Percentiles rank a stretch among this genome's conserved stretches.
These are phyloP conservation scores for Aureobasidium sp. DNA, from an alignment of 2,329 filamentous ascomycete genomes.

Conservation along the genomic window DNA sequence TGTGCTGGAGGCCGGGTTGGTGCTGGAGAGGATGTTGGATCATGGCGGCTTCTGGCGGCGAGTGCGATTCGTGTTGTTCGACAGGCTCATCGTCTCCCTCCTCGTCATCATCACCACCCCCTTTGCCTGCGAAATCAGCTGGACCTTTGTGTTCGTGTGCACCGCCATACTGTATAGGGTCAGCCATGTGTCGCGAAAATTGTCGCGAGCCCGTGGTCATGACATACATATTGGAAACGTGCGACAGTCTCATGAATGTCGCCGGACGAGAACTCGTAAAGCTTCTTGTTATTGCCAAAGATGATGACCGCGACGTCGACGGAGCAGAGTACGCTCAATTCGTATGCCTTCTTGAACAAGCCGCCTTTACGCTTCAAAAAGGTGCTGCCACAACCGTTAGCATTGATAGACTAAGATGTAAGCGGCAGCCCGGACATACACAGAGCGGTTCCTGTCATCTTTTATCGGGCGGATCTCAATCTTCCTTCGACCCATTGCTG, in stretches of 20 bases:
- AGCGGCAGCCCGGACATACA: constrained; percentile 52
- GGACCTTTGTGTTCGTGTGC: constrained; percentile 96
- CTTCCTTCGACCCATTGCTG: constrained; percentile 87
- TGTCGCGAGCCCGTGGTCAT: constrained; percentile 10
- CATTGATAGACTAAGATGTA: not conserved
- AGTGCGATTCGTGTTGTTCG: constrained; percentile 42
- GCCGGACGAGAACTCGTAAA: constrained; percentile 93
- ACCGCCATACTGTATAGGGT: constrained; percentile 63
- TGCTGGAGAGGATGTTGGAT: constrained; percentile 38
- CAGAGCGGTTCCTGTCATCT: constrained; percentile 89
- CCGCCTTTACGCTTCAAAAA: constrained; percentile 98
- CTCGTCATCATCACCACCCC: constrained; percentile 63
- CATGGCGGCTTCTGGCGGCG: constrained; percentile 53
- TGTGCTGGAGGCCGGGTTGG: constrained; percentile 63
- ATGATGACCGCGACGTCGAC: constrained; percentile 99
- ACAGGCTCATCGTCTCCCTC: constrained; percentile 48
- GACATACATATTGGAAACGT: constrained; percentile 81
- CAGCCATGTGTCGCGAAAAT: constrained; percentile 17
- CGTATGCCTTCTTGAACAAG: constrained; percentile 98
- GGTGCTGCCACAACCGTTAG: constrained; percentile 50
- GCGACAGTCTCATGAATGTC: constrained; percentile 88
- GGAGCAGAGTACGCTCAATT: constrained; percentile 93
- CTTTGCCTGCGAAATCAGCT: constrained; percentile 76
- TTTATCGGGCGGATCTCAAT: constrained; percentile 99
- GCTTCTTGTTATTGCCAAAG: constrained; percentile 97